Evolutionary conservation across 2,329 filamentous ascomycete species (phyloP).

Genomic region (Xylaria sp.): DNA sequence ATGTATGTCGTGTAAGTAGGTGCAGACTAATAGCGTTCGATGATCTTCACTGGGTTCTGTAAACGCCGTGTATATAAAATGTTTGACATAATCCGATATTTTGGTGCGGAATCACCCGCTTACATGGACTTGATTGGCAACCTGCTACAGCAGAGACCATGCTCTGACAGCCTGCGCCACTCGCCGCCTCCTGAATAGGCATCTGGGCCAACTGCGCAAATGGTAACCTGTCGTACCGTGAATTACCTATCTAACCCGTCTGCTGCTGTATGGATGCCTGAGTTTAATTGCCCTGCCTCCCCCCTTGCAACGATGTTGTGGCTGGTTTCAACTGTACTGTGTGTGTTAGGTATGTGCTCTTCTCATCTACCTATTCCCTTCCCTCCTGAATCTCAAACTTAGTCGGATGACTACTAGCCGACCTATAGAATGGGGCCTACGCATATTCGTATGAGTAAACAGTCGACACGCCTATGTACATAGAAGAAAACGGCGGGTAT

Average conservation of each 20-base stretch:
- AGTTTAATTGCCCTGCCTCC: constrained; percentile 11
- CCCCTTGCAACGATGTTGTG: constrained; percentile 7
- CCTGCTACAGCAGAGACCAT: constrained; percentile 13
- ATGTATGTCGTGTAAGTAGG: not conserved
- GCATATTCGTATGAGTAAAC: not conserved
- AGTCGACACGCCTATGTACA: not conserved
- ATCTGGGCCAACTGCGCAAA: constrained; percentile 7
- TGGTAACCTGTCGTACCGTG: not conserved
- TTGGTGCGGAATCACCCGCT: constrained; percentile 14
- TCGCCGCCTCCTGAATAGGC: constrained; percentile 16
- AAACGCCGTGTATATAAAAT: not conserved
- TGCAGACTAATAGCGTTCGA: not conserved
- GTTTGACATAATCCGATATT: constrained; percentile 30
- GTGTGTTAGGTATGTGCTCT: not conserved
- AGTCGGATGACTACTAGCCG: not conserved
- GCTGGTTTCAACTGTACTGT: constrained; percentile 26
- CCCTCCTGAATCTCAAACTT: constrained; percentile 14
- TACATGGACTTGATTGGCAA: constrained; percentile 10
- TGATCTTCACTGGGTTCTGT: constrained; percentile 17
- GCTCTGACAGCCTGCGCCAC: constrained; percentile 31
- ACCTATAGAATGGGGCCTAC: too few relatives aligned
- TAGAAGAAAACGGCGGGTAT: not conserved
- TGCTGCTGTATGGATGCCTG: not conserved
- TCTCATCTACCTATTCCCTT: constrained; percentile 10
- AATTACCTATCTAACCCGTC: not conserved